A percentile compares a stretch with the other conserved stretches of the same genome.
Evolutionary conservation across 169 alveolate genomes (phyloP).

Genomic region (Sarcocystis neurona): DNA sequence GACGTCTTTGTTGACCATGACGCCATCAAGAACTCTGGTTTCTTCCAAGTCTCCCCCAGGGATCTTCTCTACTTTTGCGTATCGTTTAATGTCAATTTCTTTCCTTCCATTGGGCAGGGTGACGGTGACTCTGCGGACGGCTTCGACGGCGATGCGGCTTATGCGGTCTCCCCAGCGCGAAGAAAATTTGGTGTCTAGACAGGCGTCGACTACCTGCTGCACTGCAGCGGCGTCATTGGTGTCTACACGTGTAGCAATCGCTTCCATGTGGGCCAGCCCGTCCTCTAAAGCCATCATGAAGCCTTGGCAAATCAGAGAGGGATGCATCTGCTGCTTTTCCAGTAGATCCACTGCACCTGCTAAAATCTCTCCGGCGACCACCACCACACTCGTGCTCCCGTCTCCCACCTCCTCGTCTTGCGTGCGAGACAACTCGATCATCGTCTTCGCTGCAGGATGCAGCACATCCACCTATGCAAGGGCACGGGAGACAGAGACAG

Average conservation of each 20-base stretch:
- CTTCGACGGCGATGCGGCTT: constrained; percentile 92
- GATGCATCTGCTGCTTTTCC: constrained; percentile 52
- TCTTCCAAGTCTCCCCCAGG: constrained; percentile 99
- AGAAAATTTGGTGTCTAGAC: constrained; percentile 72
- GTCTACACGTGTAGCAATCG: constrained; percentile 87
- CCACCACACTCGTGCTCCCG: constrained; percentile 98
- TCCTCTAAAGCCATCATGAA: constrained; percentile 62
- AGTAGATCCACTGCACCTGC: constrained; percentile 24
- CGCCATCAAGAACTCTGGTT: constrained; percentile 95
- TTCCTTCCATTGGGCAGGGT: constrained; percentile 79
- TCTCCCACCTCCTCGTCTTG: constrained; percentile 99
- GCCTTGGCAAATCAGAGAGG: constrained; percentile 28
- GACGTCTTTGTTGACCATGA: constrained; percentile 96
- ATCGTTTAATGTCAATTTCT: constrained; percentile 92
- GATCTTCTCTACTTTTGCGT: constrained; percentile 98
- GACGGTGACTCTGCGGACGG: constrained; percentile 87
- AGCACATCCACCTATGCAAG: constrained; percentile 93
- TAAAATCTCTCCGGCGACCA: constrained; percentile 96
- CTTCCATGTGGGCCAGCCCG: constrained; percentile 74
- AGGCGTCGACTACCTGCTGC: constrained; percentile 65
- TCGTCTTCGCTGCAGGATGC: constrained; percentile 98
- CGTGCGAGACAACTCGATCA: constrained; percentile 96
- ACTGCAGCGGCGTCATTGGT: constrained; percentile 78
- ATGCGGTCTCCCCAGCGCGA: constrained; percentile 93
- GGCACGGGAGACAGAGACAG: constrained; percentile 17